Base-by-base conservation (phyloP, 306 rosid species). In the Cucumis sativus region DNA sequence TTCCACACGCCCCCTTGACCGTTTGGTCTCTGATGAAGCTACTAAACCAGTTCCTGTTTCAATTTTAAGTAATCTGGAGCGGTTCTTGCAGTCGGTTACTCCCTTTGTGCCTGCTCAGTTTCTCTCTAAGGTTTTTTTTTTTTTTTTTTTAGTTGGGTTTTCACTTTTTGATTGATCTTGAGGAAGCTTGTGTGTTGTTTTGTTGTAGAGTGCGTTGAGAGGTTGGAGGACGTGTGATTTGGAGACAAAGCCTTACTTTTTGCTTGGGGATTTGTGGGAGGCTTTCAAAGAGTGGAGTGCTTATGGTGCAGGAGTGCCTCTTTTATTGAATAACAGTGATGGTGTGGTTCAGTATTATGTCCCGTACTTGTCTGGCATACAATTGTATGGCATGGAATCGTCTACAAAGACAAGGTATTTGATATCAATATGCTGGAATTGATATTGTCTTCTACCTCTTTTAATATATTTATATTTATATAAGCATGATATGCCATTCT, bases 51-150 rank as follows among this genome's bases (percentile, higher is more conserved):
- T 78, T 52, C 10, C 70, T 37, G 80, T 78, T 56, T 78, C 80
- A 6, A 55, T 40, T 8, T 77, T 79, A 72, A 89, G 93, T 81
- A 93, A 93, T 84, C 84, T 93, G 35, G 87, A 89, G 57, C 91
- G 83, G 72, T 87, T 93, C 82, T 81, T 91, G 90, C 86, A 70
- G 75, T 82, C 98, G 80, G 82, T 89, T 85, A 85, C 87, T 55
- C 98, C 98, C 0, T 81, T 88, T 60, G 96, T 93, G 35, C 80
- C 91, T 55, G 86, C 84, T 63, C 97, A 84, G 84, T 52, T 75
- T 75, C 91, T 7, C 21, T 79, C 97, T 7, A 88, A 89, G 97
- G 98, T 93, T 73, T 28, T 28, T 28, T 28, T 28, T 28, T 28
- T 28, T 33, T 33, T 33, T 4, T 70, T 23, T 72, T 28, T 72